phyloP scores from a whole-genome alignment of 345 rosid genomes.

The Stellera chamaejasme region DNA sequence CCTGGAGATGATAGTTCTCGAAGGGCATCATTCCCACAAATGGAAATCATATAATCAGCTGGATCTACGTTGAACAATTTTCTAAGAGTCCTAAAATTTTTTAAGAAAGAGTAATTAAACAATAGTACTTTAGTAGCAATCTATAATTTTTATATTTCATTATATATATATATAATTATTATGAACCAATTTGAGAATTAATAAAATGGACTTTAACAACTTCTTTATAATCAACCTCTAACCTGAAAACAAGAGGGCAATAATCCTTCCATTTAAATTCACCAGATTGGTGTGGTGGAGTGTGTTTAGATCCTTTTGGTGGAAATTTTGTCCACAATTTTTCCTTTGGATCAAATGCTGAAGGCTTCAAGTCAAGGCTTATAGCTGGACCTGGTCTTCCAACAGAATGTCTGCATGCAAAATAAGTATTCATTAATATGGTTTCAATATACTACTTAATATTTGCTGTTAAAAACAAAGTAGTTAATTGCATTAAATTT shows the following conservation, averaged over 20 bases:
- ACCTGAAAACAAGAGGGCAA: conserved; percentile 96
- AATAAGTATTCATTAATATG: not conserved
- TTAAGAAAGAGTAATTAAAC: too few relatives aligned
- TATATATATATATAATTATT: too few relatives aligned
- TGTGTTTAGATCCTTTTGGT: conserved; percentile 79
- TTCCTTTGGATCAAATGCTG: conserved; percentile 82
- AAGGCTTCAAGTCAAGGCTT: conserved; percentile 69
- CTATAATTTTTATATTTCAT: too few relatives aligned
- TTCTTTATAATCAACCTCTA: conserved; percentile 2
- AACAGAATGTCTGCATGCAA: conserved; percentile 52
- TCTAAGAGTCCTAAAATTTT: conserved; percentile 62
- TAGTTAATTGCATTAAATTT: too few relatives aligned
- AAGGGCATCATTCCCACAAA: conserved; percentile 87
- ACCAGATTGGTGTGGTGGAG: conserved; percentile 83
- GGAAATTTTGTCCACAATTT: conserved; percentile 94
- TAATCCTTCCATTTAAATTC: conserved; percentile 95
- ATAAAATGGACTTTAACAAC: not conserved
- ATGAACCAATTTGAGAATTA: not conserved
- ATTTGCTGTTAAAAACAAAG: too few relatives aligned
- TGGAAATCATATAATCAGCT: conserved; percentile 90
- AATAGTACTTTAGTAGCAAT: too few relatives aligned
- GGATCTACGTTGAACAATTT: conserved; percentile 77
- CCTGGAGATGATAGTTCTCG: conserved; percentile 95
- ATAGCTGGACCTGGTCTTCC: conserved; percentile 82
- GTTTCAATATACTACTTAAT: too few relatives aligned